A percentile compares a stretch with the other conserved stretches of the same genome.
These are phyloP conservation scores for Gnomoniopsis smithogilvyi DNA, from an alignment of 2,329 filamentous ascomycete species.

Conservation along the genomic window DNA sequence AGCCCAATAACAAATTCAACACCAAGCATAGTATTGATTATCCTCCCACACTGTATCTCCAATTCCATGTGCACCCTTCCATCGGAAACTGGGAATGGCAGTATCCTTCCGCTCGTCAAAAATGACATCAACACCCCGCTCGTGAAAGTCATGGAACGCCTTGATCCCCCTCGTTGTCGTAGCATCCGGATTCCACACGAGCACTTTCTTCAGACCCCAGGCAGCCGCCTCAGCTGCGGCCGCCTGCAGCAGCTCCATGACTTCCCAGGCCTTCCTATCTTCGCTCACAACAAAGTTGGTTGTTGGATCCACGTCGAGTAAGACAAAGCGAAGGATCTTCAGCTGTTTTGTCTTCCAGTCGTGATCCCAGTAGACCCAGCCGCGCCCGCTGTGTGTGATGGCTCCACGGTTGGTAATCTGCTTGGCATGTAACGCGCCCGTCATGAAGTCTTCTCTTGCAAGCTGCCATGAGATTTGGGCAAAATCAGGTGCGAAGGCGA, in stretches of 20 bases:
- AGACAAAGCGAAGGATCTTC: constrained; percentile 27
- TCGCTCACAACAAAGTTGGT: constrained; percentile 8
- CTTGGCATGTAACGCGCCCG: constrained; percentile 21
- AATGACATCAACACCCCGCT: constrained; percentile 24
- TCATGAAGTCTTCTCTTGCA: constrained; percentile 27
- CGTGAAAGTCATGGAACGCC: constrained; percentile 36
- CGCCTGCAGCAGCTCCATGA: constrained; percentile 29
- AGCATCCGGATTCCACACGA: constrained; percentile 34
- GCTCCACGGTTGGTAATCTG: constrained; percentile 21
- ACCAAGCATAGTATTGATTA: constrained; percentile 30
- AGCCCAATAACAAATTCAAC: constrained; percentile 10
- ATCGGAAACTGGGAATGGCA: constrained; percentile 32
- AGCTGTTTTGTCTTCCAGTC: constrained; percentile 30
- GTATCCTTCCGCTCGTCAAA: constrained; percentile 30
- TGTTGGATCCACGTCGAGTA: constrained; percentile 12
- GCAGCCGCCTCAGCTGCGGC: constrained; percentile 31
- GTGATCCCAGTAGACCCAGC: constrained; percentile 34
- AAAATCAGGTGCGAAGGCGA: constrained; percentile 31
- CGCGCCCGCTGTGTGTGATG: constrained; percentile 23
- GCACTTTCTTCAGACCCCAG: constrained; percentile 30
- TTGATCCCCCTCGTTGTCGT: constrained; percentile 27
- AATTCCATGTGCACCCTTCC: constrained; percentile 28
- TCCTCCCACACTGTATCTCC: constrained; percentile 28
- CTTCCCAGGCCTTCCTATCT: constrained; percentile 22
- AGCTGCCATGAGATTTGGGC: constrained; percentile 31